Evolutionary conservation across 2,329 filamentous ascomycete species (phyloP).

Genomic region (Escovopsis weberi): DNA sequence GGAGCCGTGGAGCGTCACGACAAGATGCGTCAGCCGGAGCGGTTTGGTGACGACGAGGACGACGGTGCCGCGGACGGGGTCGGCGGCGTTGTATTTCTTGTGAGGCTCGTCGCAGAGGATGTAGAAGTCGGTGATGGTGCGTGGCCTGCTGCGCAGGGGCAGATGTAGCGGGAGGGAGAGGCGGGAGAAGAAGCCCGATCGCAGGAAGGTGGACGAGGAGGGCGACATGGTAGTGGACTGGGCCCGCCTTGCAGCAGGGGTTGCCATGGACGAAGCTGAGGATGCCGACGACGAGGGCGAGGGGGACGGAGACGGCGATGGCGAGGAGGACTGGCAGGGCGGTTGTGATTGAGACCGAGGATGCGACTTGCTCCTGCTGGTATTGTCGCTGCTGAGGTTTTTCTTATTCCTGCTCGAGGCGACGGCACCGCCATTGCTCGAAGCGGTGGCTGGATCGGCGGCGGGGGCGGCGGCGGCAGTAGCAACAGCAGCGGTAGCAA

Average conservation of each 20-base stretch:
- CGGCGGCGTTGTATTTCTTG: conserved; percentile 60
- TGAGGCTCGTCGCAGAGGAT: conserved; percentile 65
- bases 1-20: conserved; percentile 63
- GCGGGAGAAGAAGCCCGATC: conserved; percentile 34
- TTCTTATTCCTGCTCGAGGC: background rate
- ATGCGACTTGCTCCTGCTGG: background rate
- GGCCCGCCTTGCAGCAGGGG: conserved; percentile 4
- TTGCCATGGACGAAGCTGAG: conserved; percentile 9
- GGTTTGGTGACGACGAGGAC: conserved; percentile 60
- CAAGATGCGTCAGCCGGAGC: conserved; percentile 64
- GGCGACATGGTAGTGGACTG: conserved; percentile 11
- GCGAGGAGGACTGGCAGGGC: too few species aligned
- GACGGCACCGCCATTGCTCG: background rate
- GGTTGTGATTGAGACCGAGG: background rate
- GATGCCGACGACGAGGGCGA: conserved; percentile 26
- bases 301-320: background rate
- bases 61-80: conserved; percentile 59
- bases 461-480: background rate
- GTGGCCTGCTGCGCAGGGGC: conserved; percentile 36
- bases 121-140: conserved; percentile 64
- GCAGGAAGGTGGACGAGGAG: conserved; percentile 11
- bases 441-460: conserved; percentile 7
- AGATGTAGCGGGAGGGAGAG: conserved; percentile 35
- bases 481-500: too few species aligned
- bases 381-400: background rate